A percentile compares a stretch with the other conserved stretches of the same genome.
phyloP scores from a whole-genome alignment of 2,329 filamentous ascomycete species.

The Nannizzia gypsea region DNA sequence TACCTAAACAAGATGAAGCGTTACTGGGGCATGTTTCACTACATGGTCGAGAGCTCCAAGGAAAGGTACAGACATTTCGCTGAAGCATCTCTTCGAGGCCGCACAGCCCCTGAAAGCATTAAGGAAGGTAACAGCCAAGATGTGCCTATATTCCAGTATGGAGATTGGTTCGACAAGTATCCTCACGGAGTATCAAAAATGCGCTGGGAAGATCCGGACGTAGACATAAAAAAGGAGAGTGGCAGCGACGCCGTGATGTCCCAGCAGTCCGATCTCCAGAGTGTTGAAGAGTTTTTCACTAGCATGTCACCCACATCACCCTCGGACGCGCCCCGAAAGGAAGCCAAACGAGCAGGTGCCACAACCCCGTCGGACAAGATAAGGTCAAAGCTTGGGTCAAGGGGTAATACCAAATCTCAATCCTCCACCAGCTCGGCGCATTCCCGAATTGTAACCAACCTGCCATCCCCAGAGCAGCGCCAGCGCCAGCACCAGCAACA shows the following conservation, averaged over 20 bases:
- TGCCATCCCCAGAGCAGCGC: background rate
- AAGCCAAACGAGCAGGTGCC: constrained; percentile 29
- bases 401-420: background rate
- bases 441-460: background rate
- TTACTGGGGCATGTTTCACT: constrained; percentile 98
- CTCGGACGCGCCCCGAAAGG: constrained; percentile 39
- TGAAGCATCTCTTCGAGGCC: constrained; percentile 62
- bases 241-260: constrained; percentile 81
- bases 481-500: constrained; percentile 6
- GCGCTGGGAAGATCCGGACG: constrained; percentile 67
- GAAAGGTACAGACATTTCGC: constrained; percentile 76
- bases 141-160: constrained; percentile 76
- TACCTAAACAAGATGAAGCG: constrained; percentile 92
- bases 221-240: constrained; percentile 57
- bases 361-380: constrained; percentile 7
- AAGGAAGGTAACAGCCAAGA: constrained; percentile 22
- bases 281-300: constrained; percentile 87
- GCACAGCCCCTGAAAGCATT: constrained; percentile 31
- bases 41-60: constrained; percentile 85
- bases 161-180: constrained; percentile 94
- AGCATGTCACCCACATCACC: constrained; percentile 53
- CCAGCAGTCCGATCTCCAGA: constrained; percentile 81
- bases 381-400: background rate
- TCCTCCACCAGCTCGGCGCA: background rate
- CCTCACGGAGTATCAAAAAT: constrained; percentile 78